Percentiles rank a stretch among this genome's conserved stretches.
Conservation (phyloP, 2,329 filamentous ascomycete species). For the Colletotrichum sublineola region DNA sequence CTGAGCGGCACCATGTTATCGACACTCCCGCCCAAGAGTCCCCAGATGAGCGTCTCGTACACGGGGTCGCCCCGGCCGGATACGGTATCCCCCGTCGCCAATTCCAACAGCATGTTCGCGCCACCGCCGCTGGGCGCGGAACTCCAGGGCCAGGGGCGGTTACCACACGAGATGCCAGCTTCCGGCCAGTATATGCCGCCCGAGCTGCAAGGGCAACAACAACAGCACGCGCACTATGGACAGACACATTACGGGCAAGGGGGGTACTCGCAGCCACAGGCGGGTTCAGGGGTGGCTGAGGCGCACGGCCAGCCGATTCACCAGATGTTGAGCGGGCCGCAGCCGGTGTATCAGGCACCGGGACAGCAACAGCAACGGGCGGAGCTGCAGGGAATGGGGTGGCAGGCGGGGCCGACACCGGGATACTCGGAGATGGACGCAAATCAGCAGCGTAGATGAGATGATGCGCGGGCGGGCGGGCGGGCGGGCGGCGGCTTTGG, state of each 20-base stretch:
- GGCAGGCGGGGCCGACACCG: constrained; percentile 54
- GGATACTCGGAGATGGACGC: constrained; percentile 47
- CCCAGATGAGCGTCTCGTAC: constrained; percentile 48
- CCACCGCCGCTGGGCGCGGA: constrained; percentile 46
- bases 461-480: too few relatives aligned
- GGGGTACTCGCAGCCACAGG: neutral
- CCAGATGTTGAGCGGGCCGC: constrained; percentile 17
- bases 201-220: constrained; percentile 45
- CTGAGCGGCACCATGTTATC: constrained; percentile 44
- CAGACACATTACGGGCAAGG: constrained; percentile 42
- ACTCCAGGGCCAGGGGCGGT: constrained; percentile 45
- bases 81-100: constrained; percentile 47
- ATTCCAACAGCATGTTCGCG: constrained; percentile 43
- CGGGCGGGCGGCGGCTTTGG: too few relatives aligned
- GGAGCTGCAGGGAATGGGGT: constrained; percentile 45
- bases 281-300: neutral
- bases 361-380: constrained; percentile 39
- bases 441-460: constrained; percentile 1
- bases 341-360: constrained; percentile 40
- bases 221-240: neutral
- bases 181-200: constrained; percentile 42
- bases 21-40: constrained; percentile 47
- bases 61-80: constrained; percentile 43
- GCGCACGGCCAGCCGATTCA: constrained; percentile 34
- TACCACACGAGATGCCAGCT: constrained; percentile 44